Evolutionary conservation across 2,329 filamentous ascomycete species (phyloP).

Genomic region (Rhynchosporium agropyri): DNA sequence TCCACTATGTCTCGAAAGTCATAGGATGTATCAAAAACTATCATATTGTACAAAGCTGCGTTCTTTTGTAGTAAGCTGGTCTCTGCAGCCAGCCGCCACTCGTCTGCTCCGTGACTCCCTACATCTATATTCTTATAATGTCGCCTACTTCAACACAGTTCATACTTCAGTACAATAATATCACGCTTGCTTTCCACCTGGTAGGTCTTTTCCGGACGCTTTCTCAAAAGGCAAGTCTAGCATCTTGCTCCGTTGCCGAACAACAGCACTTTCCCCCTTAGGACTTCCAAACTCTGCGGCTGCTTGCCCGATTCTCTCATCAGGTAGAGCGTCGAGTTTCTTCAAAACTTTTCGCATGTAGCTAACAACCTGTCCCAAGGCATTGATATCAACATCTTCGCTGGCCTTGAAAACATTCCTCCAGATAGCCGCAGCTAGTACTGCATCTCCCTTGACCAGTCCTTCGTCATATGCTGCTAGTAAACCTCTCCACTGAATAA

Average conservation of each 20-base stretch:
- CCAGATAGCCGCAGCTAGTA: slow-evolving; percentile 84
- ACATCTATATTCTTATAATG: slow-evolving; percentile 1
- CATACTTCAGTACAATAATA: neutral
- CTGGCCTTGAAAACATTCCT: slow-evolving; percentile 85
- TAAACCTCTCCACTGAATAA: slow-evolving; percentile 88
- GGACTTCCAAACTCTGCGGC: slow-evolving; percentile 54
- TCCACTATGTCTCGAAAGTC: no score
- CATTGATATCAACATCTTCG: slow-evolving; percentile 62
- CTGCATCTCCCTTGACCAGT: slow-evolving; percentile 73
- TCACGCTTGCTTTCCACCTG: slow-evolving; percentile 30
- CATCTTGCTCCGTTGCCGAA: slow-evolving; percentile 45
- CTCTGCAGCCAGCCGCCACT: neutral
- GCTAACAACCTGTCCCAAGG: slow-evolving; percentile 62
- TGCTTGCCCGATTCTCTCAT: slow-evolving; percentile 53
- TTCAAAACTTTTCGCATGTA: slow-evolving; percentile 63
- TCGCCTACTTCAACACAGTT: neutral
- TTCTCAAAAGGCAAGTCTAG: slow-evolving; percentile 44
- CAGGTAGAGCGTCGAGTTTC: slow-evolving; percentile 54
- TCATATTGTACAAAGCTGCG: neutral
- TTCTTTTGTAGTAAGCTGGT: slow-evolving; percentile 8
- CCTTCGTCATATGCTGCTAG: slow-evolving; percentile 85
- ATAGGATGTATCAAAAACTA: no score
- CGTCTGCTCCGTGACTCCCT: neutral
- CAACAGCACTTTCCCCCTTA: slow-evolving; percentile 43
- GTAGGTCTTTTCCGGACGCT: slow-evolving; percentile 38